phyloP scores from a whole-genome alignment of 1,284 basidiomycete species.

The Cerioporus squamosus region DNA sequence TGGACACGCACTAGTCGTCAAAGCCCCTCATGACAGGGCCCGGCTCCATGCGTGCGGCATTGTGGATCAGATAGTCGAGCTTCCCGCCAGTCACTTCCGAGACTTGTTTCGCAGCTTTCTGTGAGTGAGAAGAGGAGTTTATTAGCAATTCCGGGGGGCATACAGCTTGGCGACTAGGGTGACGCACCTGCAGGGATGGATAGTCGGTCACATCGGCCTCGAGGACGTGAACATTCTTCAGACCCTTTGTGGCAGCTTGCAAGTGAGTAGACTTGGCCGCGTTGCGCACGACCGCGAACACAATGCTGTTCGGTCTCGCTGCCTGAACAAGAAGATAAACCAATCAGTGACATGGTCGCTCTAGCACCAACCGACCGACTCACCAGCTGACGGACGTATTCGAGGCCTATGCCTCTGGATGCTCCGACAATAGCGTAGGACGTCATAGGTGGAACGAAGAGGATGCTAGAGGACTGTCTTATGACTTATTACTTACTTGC shows the following conservation, averaged over 20 bases:
- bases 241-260: conserved; percentile 14
- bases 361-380: too few species aligned
- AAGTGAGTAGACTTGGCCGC: conserved; percentile 20
- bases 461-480: too few species aligned
- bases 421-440: too few species aligned
- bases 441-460: too few species aligned
- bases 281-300: conserved; percentile 32
- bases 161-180: too few species aligned
- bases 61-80: conserved; percentile 16
- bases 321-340: not conserved
- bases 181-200: conserved; percentile 24
- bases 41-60: conserved; percentile 4
- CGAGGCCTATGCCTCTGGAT: too few species aligned
- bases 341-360: too few species aligned
- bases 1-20: conserved; percentile 8
- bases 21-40: not conserved
- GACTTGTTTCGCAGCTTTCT: conserved; percentile 9
- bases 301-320: not conserved
- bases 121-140: too few species aligned
- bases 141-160: too few species aligned
- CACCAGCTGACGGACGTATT: too few species aligned
- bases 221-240: conserved; percentile 31
- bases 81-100: conserved; percentile 4
- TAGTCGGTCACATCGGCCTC: conserved; percentile 30
- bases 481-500: too few species aligned